Base-by-base conservation (phyloP, 169 alveolate species). In the Miamiensis avidus region DNA sequence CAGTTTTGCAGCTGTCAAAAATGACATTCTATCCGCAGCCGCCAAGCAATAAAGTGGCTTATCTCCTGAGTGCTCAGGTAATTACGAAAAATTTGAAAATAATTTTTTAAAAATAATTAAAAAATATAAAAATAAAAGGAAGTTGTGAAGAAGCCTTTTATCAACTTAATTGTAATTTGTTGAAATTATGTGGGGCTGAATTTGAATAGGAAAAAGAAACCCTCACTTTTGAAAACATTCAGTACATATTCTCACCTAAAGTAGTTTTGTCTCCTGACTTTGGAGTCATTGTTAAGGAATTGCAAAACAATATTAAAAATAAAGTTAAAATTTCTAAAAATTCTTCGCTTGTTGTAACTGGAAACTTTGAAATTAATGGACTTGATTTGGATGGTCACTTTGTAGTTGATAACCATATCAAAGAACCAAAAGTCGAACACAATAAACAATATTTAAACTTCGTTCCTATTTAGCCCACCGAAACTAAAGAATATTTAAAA, bases 1-100 rank as follows among this genome's bases (percentile, higher is more conserved):
- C 75, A 93, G 97, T 32, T 97, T 97, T 87, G 87, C 97, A 11
- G 94, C 99, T 31, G 96, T 93, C 28, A 97, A 97, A 88, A 97
- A 97, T 83, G 93, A 95, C 79, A 73, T 93, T 29, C 65, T 73
- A 1, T 94, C 94, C 79, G 98, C 97, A 0, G 89, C 88, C n/a
- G 90, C 85, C 26, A 94, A 93, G 78, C 88, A 76, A 74, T 78
- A 87, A 83, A 82, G 87, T 33, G 92, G 91, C 27, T 83, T 93
- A 74, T 94, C 94, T 6, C 94, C 97, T 20, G 97, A 93, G 84
- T 86, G 95, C 30, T 97, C 96, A 29, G 92, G 91, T 81, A 49
- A 11, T 11, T 11, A 49, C 4, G 20, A 4, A 49, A 11, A 11
- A 11, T 49, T 49, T 11, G 4, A 49, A 49, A 20, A 49, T 49